A percentile compares a stretch with the other conserved stretches of the same genome.
phyloP scores from a whole-genome alignment of 306 rosid species.

The Fragaria ananassa region DNA sequence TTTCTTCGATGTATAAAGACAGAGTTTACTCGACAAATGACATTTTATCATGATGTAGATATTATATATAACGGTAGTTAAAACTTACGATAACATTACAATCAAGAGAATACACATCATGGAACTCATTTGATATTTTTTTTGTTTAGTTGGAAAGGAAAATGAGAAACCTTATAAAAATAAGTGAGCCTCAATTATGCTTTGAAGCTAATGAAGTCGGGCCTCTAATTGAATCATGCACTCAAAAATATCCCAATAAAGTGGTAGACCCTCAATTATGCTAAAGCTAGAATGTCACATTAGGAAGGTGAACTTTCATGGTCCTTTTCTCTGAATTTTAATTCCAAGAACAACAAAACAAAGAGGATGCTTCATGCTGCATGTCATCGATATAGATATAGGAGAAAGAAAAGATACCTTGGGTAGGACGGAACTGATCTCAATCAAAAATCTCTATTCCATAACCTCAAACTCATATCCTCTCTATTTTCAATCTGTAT shows the following conservation, averaged over 20 bases:
- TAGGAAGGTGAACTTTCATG: conserved; percentile 7
- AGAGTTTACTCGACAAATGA: background rate
- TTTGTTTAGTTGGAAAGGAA: background rate
- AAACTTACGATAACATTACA: background rate
- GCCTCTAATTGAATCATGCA: conserved; percentile 7
- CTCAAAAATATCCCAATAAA: background rate
- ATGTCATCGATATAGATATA: background rate
- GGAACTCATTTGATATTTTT: background rate
- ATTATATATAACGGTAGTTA: background rate
- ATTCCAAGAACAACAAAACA: background rate
- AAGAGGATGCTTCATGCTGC: background rate
- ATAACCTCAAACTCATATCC: too few species aligned
- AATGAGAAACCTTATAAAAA: background rate
- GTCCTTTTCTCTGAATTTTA: background rate
- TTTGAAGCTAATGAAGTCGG: background rate
- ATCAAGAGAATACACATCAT: background rate
- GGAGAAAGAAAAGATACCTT: background rate
- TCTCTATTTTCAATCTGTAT: too few species aligned
- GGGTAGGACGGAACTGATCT: background rate
- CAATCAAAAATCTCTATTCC: too few species aligned
- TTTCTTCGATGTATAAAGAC: background rate
- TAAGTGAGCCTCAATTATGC: background rate
- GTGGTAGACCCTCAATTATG: background rate
- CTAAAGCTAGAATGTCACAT: background rate
- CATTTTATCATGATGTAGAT: too few species aligned